Conservation (phyloP, 768 basidiomycete species). For the Lactarius indigo region DNA sequence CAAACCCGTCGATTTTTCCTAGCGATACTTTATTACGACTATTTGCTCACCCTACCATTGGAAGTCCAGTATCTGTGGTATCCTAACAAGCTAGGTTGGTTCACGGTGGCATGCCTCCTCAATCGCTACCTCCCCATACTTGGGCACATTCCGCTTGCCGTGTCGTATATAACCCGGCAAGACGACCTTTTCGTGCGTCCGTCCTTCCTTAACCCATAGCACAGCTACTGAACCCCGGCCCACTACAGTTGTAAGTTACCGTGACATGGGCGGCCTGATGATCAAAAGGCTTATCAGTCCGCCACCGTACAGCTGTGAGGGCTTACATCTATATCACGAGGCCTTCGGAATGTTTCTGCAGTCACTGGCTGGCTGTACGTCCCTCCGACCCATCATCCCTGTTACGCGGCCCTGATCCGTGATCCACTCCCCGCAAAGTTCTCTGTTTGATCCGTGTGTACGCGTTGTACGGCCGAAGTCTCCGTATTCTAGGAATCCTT, state of each 20-base stretch:
- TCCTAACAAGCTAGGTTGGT: conserved; percentile 35
- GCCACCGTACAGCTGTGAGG: neutral
- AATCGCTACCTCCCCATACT: conserved; percentile 49
- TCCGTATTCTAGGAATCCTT: conserved; percentile 1
- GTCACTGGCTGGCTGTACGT: conserved; percentile 6
- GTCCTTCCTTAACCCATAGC: neutral
- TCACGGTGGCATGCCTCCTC: conserved; percentile 45
- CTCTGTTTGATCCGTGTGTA: conserved; percentile 11
- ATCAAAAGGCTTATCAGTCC: neutral
- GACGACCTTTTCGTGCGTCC: neutral
- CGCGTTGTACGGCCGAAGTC: conserved; percentile 11
- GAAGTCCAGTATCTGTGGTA: conserved; percentile 47
- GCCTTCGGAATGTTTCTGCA: conserved; percentile 5
- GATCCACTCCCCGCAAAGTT: neutral
- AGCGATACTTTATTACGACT: conserved; percentile 35
- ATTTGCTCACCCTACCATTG: conserved; percentile 29
- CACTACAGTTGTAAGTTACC: conserved; percentile 10
- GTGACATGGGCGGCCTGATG: neutral
- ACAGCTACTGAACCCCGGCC: neutral
- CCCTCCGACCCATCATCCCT: neutral
- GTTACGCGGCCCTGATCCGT: neutral
- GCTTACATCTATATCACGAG: conserved; percentile 1
- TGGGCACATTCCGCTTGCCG: conserved; percentile 31
- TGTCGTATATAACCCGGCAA: conserved; percentile 11
- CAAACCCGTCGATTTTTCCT: neutral